A percentile compares a stretch with the other conserved stretches of the same genome.
These are phyloP conservation scores for Podila minutissima DNA, from an alignment of 192 early-diverging fungal species.

Conservation along the genomic window DNA sequence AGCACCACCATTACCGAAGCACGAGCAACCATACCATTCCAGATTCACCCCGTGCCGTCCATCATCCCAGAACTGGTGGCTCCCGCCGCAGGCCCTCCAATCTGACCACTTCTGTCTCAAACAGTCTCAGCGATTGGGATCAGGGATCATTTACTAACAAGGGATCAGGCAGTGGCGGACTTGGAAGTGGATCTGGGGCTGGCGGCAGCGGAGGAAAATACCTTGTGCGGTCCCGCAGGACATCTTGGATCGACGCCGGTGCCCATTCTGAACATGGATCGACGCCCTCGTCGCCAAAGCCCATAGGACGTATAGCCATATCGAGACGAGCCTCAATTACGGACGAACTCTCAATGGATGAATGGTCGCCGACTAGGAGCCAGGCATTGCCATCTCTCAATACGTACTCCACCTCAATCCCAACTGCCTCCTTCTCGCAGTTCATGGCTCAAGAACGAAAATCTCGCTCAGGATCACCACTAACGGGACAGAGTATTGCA, in stretches of 20 bases:
- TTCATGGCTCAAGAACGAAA: conserved; percentile 41
- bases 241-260: conserved; percentile 50
- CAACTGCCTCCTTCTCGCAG: conserved; percentile 46
- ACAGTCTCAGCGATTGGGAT: conserved; percentile 50
- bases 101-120: conserved; percentile 40
- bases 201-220: conserved; percentile 50
- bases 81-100: conserved; percentile 42
- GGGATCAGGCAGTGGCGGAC: conserved; percentile 9
- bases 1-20: conserved; percentile 39
- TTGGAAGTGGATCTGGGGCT: not conserved
- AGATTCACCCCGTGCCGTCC: conserved; percentile 29
- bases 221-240: conserved; percentile 44
- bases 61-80: conserved; percentile 21
- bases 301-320: conserved; percentile 25
- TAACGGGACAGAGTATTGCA: conserved; percentile 42
- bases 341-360: conserved; percentile 40
- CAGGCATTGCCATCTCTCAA: conserved; percentile 41
- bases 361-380: conserved; percentile 37
- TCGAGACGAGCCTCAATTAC: conserved; percentile 48
- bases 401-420: conserved; percentile 50
- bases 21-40: conserved; percentile 23
- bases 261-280: conserved; percentile 42
- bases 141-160: conserved; percentile 27
- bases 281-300: conserved; percentile 37
- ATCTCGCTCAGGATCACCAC: conserved; percentile 34